Evolutionary conservation across 2,329 filamentous ascomycete genomes (phyloP).

Genomic region (Fusarium sp.): DNA sequence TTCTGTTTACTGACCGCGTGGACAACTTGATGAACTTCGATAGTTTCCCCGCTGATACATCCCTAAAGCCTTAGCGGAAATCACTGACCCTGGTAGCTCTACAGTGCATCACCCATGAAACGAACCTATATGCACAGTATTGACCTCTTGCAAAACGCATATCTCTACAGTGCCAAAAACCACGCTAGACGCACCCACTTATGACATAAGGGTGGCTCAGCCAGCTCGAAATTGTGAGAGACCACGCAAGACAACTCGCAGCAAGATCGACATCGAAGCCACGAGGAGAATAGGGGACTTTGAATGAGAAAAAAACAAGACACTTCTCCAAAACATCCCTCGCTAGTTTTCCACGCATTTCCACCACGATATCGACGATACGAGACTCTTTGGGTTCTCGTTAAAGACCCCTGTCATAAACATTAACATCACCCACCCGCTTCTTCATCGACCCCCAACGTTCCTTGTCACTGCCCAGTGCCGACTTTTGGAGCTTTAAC

Average conservation of each 20-base stretch:
- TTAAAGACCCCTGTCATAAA: slow-evolving; percentile 32
- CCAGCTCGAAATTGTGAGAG: slow-evolving; percentile 47
- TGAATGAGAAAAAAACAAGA: slow-evolving; percentile 33
- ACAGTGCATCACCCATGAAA: slow-evolving; percentile 19
- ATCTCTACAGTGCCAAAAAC: slow-evolving; percentile 31
- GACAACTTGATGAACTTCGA: slow-evolving; percentile 26
- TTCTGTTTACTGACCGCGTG: slow-evolving; percentile 16
- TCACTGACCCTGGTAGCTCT: slow-evolving; percentile 29
- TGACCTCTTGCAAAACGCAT: not conserved
- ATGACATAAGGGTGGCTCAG: slow-evolving; percentile 50
- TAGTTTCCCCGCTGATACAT: slow-evolving; percentile 42
- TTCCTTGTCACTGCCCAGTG: slow-evolving; percentile 40
- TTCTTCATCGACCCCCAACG: slow-evolving; percentile 42
- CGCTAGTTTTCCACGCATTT: slow-evolving; percentile 14
- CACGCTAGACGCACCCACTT: slow-evolving; percentile 29
- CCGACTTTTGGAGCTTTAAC: slow-evolving; percentile 29
- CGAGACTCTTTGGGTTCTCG: slow-evolving; percentile 30
- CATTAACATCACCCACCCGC: slow-evolving; percentile 31
- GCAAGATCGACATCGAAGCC: slow-evolving; percentile 44
- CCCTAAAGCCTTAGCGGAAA: slow-evolving; percentile 31
- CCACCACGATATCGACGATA: slow-evolving; percentile 6
- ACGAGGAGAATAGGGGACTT: slow-evolving; percentile 46
- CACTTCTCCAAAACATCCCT: slow-evolving; percentile 29
- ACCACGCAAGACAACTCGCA: slow-evolving; percentile 47
- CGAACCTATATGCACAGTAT: slow-evolving; percentile 13